phyloP scores from a whole-genome alignment of 2,329 filamentous ascomycete species.

The Ophiostoma sp. region DNA sequence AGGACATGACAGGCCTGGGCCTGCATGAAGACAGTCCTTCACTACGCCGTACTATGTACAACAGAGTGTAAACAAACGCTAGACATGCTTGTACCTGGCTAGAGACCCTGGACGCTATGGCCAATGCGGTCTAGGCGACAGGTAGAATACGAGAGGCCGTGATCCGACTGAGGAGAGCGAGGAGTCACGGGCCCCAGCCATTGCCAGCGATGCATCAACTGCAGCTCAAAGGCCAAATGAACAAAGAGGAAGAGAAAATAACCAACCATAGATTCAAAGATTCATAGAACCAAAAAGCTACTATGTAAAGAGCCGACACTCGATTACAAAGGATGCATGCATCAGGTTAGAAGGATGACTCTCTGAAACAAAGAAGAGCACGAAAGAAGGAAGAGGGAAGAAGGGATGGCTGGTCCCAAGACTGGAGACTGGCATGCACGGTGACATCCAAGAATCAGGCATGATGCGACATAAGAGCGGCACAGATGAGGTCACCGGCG shows the following conservation, averaged over 20 bases:
- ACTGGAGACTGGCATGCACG: conserved; percentile 6
- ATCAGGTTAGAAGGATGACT: not conserved
- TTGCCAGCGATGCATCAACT: not conserved
- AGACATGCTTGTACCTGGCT: not conserved
- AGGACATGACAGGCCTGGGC: not conserved
- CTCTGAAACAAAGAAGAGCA: not conserved
- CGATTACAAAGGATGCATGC: not conserved
- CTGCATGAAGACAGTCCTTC: not conserved
- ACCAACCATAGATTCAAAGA: too few relatives aligned
- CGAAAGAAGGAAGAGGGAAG: not conserved
- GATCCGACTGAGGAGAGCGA: not conserved
- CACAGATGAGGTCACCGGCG: conserved; percentile 3
- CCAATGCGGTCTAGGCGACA: not conserved
- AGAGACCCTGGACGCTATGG: conserved; percentile 3
- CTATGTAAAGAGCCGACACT: not conserved
- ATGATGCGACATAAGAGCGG: conserved; percentile 2
- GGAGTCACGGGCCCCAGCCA: not conserved
- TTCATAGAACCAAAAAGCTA: too few relatives aligned
- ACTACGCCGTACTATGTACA: not conserved
- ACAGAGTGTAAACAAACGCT: not conserved
- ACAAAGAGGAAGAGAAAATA: not conserved
- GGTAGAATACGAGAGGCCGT: conserved; percentile 7
- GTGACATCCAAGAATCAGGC: not conserved
- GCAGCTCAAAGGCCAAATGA: not conserved
- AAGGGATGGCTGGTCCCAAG: not conserved